These are phyloP conservation scores for Nicotiana attenuata DNA, from an alignment of 257 asterid genomes.

Conservation along the genomic window DNA sequence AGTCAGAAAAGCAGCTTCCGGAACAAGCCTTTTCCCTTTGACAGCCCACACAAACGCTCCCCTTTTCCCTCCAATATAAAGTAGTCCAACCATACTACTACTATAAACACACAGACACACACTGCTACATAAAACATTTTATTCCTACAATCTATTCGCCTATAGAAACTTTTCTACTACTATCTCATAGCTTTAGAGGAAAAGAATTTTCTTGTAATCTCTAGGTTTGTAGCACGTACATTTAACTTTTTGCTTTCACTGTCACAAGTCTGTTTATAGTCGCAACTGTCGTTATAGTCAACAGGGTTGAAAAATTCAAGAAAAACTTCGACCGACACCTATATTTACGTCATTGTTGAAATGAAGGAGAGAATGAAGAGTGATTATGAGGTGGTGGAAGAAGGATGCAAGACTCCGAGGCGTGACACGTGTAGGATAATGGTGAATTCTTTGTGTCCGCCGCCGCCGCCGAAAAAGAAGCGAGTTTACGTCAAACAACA, in stretches of 20 bases:
- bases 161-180: too few relatives aligned
- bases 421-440: conserved; percentile 18
- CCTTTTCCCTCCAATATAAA: background rate
- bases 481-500: background rate
- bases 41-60: background rate
- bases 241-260: too few relatives aligned
- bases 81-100: background rate
- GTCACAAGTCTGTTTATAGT: too few relatives aligned
- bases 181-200: too few relatives aligned
- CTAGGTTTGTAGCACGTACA: too few relatives aligned
- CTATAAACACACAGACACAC: background rate
- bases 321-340: too few relatives aligned
- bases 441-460: conserved; percentile 18
- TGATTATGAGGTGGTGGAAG: conserved; percentile 1
- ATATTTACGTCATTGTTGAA: background rate
- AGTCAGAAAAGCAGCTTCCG: conserved; percentile 14
- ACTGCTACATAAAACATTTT: background rate
- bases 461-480: conserved; percentile 27
- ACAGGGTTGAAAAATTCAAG: too few relatives aligned
- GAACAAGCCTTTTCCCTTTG: conserved; percentile 3
- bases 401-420: conserved; percentile 27
- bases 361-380: background rate
- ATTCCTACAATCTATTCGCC: background rate
- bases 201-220: too few relatives aligned
- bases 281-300: too few relatives aligned